phyloP scores from a whole-genome alignment of 129 eudicot species.

The Helianthus tuberosus region DNA sequence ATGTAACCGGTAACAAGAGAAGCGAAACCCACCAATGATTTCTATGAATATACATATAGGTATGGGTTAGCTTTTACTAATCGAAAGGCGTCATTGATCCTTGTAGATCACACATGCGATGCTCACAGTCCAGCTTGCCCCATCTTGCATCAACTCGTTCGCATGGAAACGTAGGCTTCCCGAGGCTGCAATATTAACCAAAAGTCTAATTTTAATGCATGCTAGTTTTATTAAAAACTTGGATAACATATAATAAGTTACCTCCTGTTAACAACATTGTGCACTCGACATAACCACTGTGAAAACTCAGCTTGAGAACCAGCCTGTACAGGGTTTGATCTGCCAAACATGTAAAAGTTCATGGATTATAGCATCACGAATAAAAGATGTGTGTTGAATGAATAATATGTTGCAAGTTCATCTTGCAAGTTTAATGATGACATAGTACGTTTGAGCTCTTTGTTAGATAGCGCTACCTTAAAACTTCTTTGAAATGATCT shows the following conservation, averaged over 20 bases:
- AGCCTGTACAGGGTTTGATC: slow-evolving; percentile 78
- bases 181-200: slow-evolving; percentile 51
- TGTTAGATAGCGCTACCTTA: slow-evolving; percentile 48
- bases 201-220: background rate
- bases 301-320: slow-evolving; percentile 93
- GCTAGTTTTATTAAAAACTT: background rate
- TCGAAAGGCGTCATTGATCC: slow-evolving; percentile 54
- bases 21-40: slow-evolving; percentile 5
- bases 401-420: background rate
- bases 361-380: background rate
- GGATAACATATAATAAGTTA: slow-evolving; percentile 6
- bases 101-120: slow-evolving; percentile 83
- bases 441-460: background rate
- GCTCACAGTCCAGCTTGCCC: slow-evolving; percentile 97
- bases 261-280: slow-evolving; percentile 97
- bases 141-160: slow-evolving; percentile 96
- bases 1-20: slow-evolving; percentile 11
- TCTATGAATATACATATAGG: slow-evolving; percentile 22
- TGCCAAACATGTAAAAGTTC: slow-evolving; percentile 33
- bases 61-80: background rate
- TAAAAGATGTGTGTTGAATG: background rate
- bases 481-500: slow-evolving; percentile 94
- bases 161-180: slow-evolving; percentile 77
- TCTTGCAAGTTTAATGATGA: background rate
- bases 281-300: slow-evolving; percentile 87